Base-by-base conservation (phyloP, 352 stramenopile species). In the Globisporangium spiculum region DNA sequence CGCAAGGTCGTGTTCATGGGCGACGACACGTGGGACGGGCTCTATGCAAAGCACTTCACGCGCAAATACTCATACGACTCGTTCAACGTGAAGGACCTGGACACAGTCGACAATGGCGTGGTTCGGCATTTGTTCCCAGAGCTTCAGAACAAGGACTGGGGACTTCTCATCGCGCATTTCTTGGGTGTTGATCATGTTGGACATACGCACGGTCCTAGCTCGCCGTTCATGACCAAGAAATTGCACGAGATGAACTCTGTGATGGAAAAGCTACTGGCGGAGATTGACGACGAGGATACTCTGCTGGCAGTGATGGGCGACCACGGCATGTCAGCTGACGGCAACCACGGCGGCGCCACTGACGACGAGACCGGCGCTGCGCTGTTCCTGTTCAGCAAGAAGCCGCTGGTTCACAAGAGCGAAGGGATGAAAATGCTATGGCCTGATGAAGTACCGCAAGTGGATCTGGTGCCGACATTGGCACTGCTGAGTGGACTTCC, bases 251-350 rank as follows among this genome's bases (percentile, higher is more conserved):
- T 99, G 93, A 97, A 99, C 86, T 63, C 70, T 3, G 80, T 97
- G 38, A 78, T 99, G n/a, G 66, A 71, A 12, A 72, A 77, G 3
- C 75, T 98, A 27, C 46, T 98, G 1, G 60, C 84, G 6, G 77
- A 79, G 12, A 77, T 98, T 4, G 74, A 74, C 10, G 85, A 90
- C 8, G 83, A 94, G 34, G 86, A 95, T 60, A 89, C 88, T 14
- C 72, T 98, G 22, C 78, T 98, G 26, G 84, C 98, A 12, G 90
- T 99, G 18, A 90, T 99, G 62, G 97, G 97, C 30, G 97, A 99
- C 80, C 97, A 99, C 78, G 97, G 97, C 58, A 99, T 99, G 97
- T 99, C 97, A 3, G 89, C 97, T 50, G 96, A 99, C 73, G 97
- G 97, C 32, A 99, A 99, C 76, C 97, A 99, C 77, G 97, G 97